Evolutionary conservation across 352 stramenopile genomes (phyloP), one percentile per base, ranked within the genome.

Genomic region (Phytopythium aichiense): DNA sequence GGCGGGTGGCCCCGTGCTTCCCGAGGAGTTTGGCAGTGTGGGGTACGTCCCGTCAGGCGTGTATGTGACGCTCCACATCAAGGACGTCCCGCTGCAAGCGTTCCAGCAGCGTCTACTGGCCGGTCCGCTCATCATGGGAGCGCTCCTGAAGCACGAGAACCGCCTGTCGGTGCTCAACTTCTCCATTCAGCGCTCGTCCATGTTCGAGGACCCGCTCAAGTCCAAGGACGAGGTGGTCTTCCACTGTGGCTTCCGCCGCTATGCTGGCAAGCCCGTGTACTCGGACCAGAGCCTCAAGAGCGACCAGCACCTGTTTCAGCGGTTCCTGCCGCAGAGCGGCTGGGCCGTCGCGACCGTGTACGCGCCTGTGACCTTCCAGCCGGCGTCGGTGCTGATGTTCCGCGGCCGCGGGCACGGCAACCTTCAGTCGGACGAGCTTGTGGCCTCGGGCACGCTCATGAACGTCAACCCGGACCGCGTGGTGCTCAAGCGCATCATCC

Each of bases 221-320:
- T 98, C 92, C 37, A 99, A 99, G 71, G 96, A 99, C 51, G 77
- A 89, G 31, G 73, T 99, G 16, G 88, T 91, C 20, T 98, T 99
- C 68, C 92, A 98, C 74, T 98, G 92, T 62, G 97, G 97, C 23
- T 99, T 99, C 88, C 89, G 97, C 28, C 94, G 89, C 30, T 98
- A 97, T 76, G 77, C 87, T 7, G 87, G 79, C 28, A 87, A 88
- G 56, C 97, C 98, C 0, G 76, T 99, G 30, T 99, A 99, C 77
- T 98, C 89, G 31, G 94, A 99, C 70, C 87, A 98, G 72, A 99
- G 97, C 61, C 77, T 99, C 23, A 99, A 99, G 68, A 98, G 95
- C 74, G 96, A 99, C 78, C 99, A 99, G 76, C 95, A 99, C 75
- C 96, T 99, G 66, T 99, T 99, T 73, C 92, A 99, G 77, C 87